Base-by-base conservation (phyloP, 306 rosid species). In the Cicer judaicum region DNA sequence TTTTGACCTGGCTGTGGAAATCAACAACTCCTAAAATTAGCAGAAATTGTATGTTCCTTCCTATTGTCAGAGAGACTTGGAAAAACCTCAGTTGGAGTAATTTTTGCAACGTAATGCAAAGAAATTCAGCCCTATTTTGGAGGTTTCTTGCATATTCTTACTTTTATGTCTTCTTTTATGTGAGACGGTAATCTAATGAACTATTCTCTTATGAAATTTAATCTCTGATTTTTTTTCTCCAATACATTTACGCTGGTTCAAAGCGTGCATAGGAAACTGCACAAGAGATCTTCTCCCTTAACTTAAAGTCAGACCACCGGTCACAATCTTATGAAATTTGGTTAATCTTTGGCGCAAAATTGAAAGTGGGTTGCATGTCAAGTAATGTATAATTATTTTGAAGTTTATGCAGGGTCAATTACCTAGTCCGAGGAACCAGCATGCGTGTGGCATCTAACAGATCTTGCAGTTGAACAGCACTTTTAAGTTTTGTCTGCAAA, bases 401-500 rank as follows among this genome's bases (percentile, higher is more conserved):
- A 76, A 36, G 50, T 29, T 46, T 34, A 16, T 76, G 84, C 43
- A 67, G 19, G 41, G 64, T 72, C 74, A 14, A 57, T 72, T 88
- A 93, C 98, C 98, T 89, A 40, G 81, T 72, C 75, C 94, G 93
- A 79, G 98, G 98, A 53, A 93, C 98, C 74, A 93, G 92, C 89
- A 89, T 88, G 78, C 98, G 91, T 39, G 98, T 93, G 75, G 97
- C 98, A 86, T 93, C 98, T 71, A 93, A 81, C 71, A 93, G 81
- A 86, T 91, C 98, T 87, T 93, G 98, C 89, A 93, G 84, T 78
- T 93, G 98, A 84, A 93, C 81, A 13, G 97, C 98, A 83, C 90
- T 91, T 83, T 93, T 93, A 76, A 93, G 86, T 80, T 93, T 93
- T 50, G 98, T 93, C 98, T 93, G 87, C 78, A 84, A 68, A 75